phyloP scores from a whole-genome alignment of 352 stramenopile genomes.

The Globisporangium echinulatum region DNA sequence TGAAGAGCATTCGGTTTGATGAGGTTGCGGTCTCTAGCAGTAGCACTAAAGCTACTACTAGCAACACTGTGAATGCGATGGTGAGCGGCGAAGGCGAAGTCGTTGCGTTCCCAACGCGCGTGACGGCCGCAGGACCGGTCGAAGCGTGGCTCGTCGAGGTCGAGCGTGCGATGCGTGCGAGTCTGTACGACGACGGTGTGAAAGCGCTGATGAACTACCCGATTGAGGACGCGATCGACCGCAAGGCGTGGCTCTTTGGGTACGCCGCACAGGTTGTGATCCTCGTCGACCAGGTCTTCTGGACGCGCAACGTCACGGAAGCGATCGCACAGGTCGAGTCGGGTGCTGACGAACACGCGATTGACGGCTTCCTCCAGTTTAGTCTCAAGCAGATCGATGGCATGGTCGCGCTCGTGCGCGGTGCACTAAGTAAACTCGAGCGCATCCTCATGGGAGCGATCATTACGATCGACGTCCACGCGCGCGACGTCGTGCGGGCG shows the following conservation, averaged over 20 bases:
- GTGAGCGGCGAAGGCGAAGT: slow-evolving; percentile 83
- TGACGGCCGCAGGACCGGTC: slow-evolving; percentile 80
- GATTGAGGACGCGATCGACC: slow-evolving; percentile 82
- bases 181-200: slow-evolving; percentile 83
- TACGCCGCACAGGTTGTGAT: slow-evolving; percentile 87
- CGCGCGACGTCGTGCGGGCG: slow-evolving; percentile 83
- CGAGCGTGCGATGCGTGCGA: slow-evolving; percentile 83
- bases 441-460: slow-evolving; percentile 86
- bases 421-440: slow-evolving; percentile 79
- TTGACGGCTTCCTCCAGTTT: slow-evolving; percentile 83
- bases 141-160: slow-evolving; percentile 86
- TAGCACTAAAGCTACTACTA: not conserved
- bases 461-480: slow-evolving; percentile 91
- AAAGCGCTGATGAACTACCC: slow-evolving; percentile 83
- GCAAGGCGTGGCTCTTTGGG: slow-evolving; percentile 86
- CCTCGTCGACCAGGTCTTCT: slow-evolving; percentile 90
- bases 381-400: slow-evolving; percentile 89
- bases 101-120: slow-evolving; percentile 64
- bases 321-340: slow-evolving; percentile 74
- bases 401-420: slow-evolving; percentile 88
- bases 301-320: slow-evolving; percentile 84
- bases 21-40: slow-evolving; percentile 17
- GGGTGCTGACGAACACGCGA: slow-evolving; percentile 54
- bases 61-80: slow-evolving; percentile 73
- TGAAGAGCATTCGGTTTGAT: slow-evolving; percentile 89